Evolutionary conservation across 2,329 filamentous ascomycete genomes (phyloP), one percentile per base, ranked within the genome.

Genomic region (Beauveria scarabaeidicola): DNA sequence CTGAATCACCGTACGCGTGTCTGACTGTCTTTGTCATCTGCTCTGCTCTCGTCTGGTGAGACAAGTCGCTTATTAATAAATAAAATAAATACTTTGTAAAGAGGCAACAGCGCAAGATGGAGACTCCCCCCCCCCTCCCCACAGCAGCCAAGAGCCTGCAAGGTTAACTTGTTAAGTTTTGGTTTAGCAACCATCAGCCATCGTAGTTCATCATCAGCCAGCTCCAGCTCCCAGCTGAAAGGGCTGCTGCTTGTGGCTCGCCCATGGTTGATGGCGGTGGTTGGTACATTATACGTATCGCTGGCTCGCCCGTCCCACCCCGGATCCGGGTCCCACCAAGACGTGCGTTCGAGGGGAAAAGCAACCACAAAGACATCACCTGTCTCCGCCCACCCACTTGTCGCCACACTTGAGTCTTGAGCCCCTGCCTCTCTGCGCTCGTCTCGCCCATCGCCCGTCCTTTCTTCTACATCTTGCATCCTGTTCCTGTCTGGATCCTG

Each of bases 281-380:
- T 60, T 60, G 58, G 58, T 48, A n/a, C n/a, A n/a, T n/a, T n/a
- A n/a, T n/a, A n/a, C n/a, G n/a, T n/a, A 43, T 48, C 29, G 27
- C 29, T 48, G 27, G 50, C 29, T 38, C 23, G 52, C 52, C 61
- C 53, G 60, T 63, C 60, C 61, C 62, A 64, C 60, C 59, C 65
- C 70, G 69, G 69, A 72, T 72, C 69, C 69, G 69, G 70, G 69
- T 67, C 67, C 70, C 69, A 69, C 69, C 64, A 63, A 59, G 61
- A 64, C 64, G 64, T 64, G 67, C 67, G 66, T 66, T 67, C 67
- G 66, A 67, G 67, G 66, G 64, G 63, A 64, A 67, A 66, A 68
- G 66, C 64, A 66, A 69, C 68, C 67, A 67, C 62, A 69, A 64
- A 52, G 52, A 69, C 67, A 72, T 68, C 65, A 68, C 70, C 66